These are phyloP conservation scores for Cornus suecica DNA, from an alignment of 148 eudicot species.

Conservation along the genomic window DNA sequence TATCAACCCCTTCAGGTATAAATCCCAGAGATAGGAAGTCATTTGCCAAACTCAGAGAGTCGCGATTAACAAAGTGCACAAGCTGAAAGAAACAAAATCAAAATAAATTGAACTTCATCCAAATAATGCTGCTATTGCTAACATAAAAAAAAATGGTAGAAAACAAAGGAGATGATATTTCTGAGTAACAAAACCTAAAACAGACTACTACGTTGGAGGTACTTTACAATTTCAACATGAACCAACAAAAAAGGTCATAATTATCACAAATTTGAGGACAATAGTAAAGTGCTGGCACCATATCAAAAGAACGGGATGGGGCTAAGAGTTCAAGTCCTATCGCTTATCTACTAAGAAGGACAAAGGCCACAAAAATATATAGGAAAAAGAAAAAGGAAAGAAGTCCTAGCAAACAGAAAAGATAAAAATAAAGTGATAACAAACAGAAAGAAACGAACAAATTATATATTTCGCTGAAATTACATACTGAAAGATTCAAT, in stretches of 20 bases:
- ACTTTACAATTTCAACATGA: background rate
- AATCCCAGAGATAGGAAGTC: conserved; percentile 94
- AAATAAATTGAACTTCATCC: background rate
- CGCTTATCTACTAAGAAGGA: no score
- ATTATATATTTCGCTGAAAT: background rate
- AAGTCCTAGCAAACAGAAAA: background rate
- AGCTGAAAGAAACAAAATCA: conserved; percentile 52
- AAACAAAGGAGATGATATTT: background rate
- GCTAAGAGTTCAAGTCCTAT: no score
- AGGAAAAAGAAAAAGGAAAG: no score
- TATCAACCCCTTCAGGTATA: conserved; percentile 80
- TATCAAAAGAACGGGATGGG: no score
- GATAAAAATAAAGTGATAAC: background rate
- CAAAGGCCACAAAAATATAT: no score
- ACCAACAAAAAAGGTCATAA: no score
- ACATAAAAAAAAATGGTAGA: background rate
- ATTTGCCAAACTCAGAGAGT: conserved; percentile 90
- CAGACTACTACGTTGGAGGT: background rate
- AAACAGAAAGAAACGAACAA: no score
- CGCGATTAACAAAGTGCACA: conserved; percentile 99
- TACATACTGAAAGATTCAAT: background rate
- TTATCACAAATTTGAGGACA: no score
- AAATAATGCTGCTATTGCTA: background rate
- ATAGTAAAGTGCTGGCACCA: no score
- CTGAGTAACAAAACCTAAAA: background rate